Conservation (phyloP, 1,139 yeast species). For the Kluyveromyces sp. region DNA sequence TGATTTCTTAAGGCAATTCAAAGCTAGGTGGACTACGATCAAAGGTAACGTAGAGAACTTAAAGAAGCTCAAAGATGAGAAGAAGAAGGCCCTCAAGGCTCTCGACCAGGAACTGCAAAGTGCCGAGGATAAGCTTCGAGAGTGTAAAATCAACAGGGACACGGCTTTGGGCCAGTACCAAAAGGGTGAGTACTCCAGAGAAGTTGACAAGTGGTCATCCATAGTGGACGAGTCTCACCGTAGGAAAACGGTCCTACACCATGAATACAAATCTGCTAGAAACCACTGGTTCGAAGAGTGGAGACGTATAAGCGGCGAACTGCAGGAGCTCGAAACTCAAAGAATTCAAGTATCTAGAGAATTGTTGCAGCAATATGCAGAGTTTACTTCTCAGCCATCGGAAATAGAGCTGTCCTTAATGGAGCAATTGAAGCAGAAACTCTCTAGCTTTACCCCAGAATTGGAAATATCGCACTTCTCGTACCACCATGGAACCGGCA, state of each 20-base stretch:
- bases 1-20: constrained; percentile 19
- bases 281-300: constrained; percentile 76
- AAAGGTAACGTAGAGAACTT: constrained; percentile 67
- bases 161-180: constrained; percentile 77
- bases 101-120: constrained; percentile 21
- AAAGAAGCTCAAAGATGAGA: constrained; percentile 24
- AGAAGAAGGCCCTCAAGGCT: constrained; percentile 25
- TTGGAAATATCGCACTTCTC: constrained; percentile 27
- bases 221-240: constrained; percentile 41
- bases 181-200: constrained; percentile 56
- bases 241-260: constrained; percentile 47
- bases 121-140: constrained; percentile 21
- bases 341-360: constrained; percentile 68
- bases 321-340: constrained; percentile 72
- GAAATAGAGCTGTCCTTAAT: constrained; percentile 24
- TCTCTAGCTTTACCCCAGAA: constrained; percentile 23
- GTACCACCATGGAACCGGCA: constrained; percentile 28
- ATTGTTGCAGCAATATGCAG: constrained; percentile 73
- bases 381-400: constrained; percentile 19
- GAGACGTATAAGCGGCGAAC: constrained; percentile 58
- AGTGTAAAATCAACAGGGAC: constrained; percentile 37
- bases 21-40: constrained; percentile 50
- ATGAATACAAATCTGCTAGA: constrained; percentile 49
- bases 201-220: constrained; percentile 48
- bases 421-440: constrained; percentile 19